Conservation (phyloP, 495 filamentous ascomycete species). For the Collariella sp. region DNA sequence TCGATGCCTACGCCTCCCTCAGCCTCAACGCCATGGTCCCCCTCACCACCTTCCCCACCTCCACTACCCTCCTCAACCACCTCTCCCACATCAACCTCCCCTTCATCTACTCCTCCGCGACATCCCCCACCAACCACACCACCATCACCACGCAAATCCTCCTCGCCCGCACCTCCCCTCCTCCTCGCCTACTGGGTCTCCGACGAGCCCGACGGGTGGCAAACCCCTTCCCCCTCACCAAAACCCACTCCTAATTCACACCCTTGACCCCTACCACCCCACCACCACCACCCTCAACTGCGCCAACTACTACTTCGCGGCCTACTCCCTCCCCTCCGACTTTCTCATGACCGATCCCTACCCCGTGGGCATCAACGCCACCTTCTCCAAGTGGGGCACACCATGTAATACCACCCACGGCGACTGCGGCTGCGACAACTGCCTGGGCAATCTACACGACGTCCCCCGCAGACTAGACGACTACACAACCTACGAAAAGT, state of each 20-base stretch:
- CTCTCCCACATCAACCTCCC: conserved; percentile 45
- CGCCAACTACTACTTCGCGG: conserved; percentile 57
- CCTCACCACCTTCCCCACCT: conserved; percentile 30
- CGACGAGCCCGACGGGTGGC: conserved; percentile 63
- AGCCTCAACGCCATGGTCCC: conserved; percentile 39
- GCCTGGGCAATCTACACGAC: conserved; percentile 47
- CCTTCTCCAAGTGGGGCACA: conserved; percentile 44
- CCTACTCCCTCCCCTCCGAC: conserved; percentile 53
- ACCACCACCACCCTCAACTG: conserved; percentile 60
- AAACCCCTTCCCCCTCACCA: conserved; percentile 47
- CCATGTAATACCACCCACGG: conserved; percentile 58
- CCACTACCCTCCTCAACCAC: conserved; percentile 43
- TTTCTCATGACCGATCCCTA: conserved; percentile 62
- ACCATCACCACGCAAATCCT: conserved; percentile 46
- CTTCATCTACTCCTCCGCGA: conserved; percentile 58
- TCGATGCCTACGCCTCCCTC: conserved; percentile 44
- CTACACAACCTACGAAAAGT: conserved; percentile 37
- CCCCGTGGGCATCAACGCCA: conserved; percentile 52
- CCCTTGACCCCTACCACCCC: conserved; percentile 61
- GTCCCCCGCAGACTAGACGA: conserved; percentile 47
- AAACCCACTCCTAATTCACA: conserved; percentile 40
- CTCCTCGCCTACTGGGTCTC: conserved; percentile 58
- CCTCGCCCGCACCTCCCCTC: conserved; percentile 41
- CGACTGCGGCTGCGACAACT: conserved; percentile 67
- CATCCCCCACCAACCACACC: conserved; percentile 49